Conservation (phyloP, 768 basidiomycete species). For the Tylopilus sp. region DNA sequence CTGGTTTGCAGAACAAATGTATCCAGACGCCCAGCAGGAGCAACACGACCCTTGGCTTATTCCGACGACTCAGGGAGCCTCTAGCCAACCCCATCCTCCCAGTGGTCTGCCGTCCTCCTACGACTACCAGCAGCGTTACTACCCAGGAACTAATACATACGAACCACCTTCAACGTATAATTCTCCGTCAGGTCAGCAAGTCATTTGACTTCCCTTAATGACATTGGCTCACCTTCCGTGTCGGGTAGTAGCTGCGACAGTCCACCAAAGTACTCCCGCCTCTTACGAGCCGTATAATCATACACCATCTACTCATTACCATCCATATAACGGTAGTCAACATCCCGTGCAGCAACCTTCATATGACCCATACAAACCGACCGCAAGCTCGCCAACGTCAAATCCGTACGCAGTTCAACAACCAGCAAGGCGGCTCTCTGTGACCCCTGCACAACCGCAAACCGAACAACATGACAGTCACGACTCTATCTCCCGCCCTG, state of each 20-base stretch:
- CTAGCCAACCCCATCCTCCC: conserved; percentile 14
- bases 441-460: conserved; percentile 18
- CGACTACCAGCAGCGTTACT: conserved; percentile 31
- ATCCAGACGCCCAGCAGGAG: conserved; percentile 24
- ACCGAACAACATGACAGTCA: conserved; percentile 34
- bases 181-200: conserved; percentile 25
- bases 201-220: neutral
- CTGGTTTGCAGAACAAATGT: conserved; percentile 37
- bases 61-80: conserved; percentile 18
- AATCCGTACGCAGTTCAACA: conserved; percentile 22
- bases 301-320: conserved; percentile 14
- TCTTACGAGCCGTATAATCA: conserved; percentile 28
- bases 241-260: conserved; percentile 10
- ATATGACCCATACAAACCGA: conserved; percentile 38
- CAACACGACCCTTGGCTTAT: conserved; percentile 27
- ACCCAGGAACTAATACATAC: conserved; percentile 28
- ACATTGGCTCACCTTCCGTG: conserved; percentile 3
- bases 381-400: conserved; percentile 14
- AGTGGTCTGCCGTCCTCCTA: conserved; percentile 15
- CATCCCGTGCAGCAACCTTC: conserved; percentile 16
- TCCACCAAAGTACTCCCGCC: conserved; percentile 11
- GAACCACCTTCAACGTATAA: conserved; percentile 18
- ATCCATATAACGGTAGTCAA: conserved; percentile 13
- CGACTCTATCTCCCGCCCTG: conserved; percentile 22
- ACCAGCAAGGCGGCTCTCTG: conserved; percentile 7